Conservation (phyloP, 805 yeast species). For the Starmerella cellae region DNA sequence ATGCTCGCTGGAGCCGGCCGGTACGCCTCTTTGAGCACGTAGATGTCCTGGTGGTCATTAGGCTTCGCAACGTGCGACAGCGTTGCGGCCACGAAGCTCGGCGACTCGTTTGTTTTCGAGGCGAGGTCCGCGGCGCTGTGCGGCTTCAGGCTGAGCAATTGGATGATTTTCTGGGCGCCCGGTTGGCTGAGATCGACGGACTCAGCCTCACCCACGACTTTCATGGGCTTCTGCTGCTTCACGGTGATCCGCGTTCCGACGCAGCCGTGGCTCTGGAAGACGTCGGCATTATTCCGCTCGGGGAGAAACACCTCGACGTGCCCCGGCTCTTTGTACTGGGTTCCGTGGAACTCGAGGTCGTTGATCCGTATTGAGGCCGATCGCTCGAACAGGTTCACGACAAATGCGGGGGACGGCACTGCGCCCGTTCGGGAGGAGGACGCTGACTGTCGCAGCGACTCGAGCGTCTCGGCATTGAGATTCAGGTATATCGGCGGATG, state of each 20-base stretch:
- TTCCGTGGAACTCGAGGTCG: slow-evolving; percentile 13
- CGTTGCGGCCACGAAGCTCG: slow-evolving; percentile 5
- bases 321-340: slow-evolving; percentile 19
- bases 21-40: slow-evolving; percentile 21
- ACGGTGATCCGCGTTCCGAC: slow-evolving; percentile 14
- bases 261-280: slow-evolving; percentile 14
- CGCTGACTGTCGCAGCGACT: slow-evolving; percentile 2
- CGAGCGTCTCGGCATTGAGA: slow-evolving; percentile 14
- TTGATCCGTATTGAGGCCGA: slow-evolving; percentile 13
- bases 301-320: slow-evolving; percentile 15
- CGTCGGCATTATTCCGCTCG: not conserved
- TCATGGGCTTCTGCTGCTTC: slow-evolving; percentile 7
- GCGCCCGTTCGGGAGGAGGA: not conserved
- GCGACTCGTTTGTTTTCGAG: slow-evolving; percentile 7
- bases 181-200: slow-evolving; percentile 7
- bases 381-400: slow-evolving; percentile 9
- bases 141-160: slow-evolving; percentile 7
- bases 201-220: not conserved
- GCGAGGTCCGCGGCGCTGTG: slow-evolving; percentile 3
- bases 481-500: slow-evolving; percentile 21
- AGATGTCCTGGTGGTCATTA: slow-evolving; percentile 6
- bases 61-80: slow-evolving; percentile 3
- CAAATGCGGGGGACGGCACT: not conserved
- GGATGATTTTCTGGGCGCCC: slow-evolving; percentile 6
- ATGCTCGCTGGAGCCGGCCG: not conserved